Evolutionary conservation across 1,284 basidiomycete genomes (phyloP), one percentile per base, ranked within the genome.

Genomic region (Ceratobasidium sp.): DNA sequence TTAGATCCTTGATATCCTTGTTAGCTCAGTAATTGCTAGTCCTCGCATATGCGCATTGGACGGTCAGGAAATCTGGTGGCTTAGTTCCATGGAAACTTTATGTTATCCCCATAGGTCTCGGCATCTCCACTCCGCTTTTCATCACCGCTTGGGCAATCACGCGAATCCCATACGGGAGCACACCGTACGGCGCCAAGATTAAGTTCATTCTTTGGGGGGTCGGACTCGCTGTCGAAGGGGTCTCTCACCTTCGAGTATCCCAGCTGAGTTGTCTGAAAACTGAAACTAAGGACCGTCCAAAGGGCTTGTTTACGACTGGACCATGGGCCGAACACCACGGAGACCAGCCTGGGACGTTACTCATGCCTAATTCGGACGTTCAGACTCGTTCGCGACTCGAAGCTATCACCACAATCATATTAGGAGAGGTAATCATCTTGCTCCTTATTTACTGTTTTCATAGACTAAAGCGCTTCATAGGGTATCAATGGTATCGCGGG

Each of bases 401-500:
- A 5, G 71, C 31, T 9, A 63, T 73, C 17, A 73, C 71, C 0
- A 73, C 71, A 5, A 73, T 73, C 24, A 73, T 73, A 8, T 14
- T 73, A 0, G 71, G 71, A 53, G 71, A 73, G 60, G 71, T 73
- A 7, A 19, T n/a, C 17, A n/a, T 6, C 6, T 31, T 15, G 31
- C 33, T 57, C 53, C 24, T 33, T 36, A n/a, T 19, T 19, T 24
- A n/a, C 2, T 41, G 1, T 22, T 53, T 11, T 41, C n/a, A 11
- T n/a, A 48, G 29, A 22, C 36, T 45, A 17, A 63, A 3, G 63
- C 1, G 47, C 29, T 3, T 11, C 29, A 22, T 36, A 73, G 71
- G 71, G 71, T 29, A 73, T 73, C 59, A 73, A 73, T 27, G 60
- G 57, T 7, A 73, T 73, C 27, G 71, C 71, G 8, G 71, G 71